Evolutionary conservation across 1,139 yeast genomes (phyloP).

Genomic region (Keqinozyma sinolaborantium): DNA sequence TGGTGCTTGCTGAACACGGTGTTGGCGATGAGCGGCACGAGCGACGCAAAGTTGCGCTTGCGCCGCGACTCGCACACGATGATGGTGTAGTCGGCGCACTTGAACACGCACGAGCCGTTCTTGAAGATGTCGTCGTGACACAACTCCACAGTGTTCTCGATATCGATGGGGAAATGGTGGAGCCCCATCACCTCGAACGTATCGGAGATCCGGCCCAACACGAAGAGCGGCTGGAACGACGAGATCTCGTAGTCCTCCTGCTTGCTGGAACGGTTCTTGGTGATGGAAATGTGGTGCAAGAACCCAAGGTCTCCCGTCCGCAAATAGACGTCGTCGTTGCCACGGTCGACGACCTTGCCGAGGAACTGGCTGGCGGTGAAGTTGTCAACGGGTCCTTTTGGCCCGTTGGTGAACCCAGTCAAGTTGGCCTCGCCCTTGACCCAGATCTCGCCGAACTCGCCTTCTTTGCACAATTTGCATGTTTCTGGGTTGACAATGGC

Average conservation of each 20-base stretch:
- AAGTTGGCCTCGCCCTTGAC: constrained; percentile 86
- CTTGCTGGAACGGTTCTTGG: constrained; percentile 33
- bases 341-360: constrained; percentile 60
- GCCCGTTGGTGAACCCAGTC: constrained; percentile 56
- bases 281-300: constrained; percentile 62
- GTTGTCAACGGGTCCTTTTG: constrained; percentile 42
- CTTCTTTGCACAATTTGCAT: constrained; percentile 67
- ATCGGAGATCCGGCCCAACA: constrained; percentile 80
- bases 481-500: constrained; percentile 97
- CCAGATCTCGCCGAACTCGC: constrained; percentile 99
- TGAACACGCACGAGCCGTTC: constrained; percentile 70
- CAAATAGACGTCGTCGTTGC: constrained; percentile 59
- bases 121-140: constrained; percentile 57
- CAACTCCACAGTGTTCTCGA: constrained; percentile 71
- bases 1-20: constrained; percentile 80
- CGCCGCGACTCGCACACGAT: constrained; percentile 68
- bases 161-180: constrained; percentile 84
- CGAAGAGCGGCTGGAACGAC: constrained; percentile 74
- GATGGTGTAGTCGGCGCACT: constrained; percentile 80
- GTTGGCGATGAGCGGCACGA: constrained; percentile 82
- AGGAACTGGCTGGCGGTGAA: constrained; percentile 44
- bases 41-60: constrained; percentile 55
- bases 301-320: constrained; percentile 96
- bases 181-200: constrained; percentile 91
- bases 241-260: constrained; percentile 20